Base-by-base conservation (phyloP, 164 flowering plant genomes). In the Nelumbo lutea region DNA sequence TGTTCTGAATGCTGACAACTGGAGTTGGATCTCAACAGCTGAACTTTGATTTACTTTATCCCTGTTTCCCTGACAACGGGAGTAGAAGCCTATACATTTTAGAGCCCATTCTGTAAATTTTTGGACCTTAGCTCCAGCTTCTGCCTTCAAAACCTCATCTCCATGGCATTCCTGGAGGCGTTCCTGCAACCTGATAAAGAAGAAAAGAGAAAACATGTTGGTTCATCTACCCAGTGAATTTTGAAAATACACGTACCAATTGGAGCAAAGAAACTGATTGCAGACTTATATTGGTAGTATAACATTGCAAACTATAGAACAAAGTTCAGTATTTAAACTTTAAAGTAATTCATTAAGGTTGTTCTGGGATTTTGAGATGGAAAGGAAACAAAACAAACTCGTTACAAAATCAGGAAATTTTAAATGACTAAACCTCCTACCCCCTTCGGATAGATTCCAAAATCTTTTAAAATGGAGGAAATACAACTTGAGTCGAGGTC, bases 41-140 rank as follows among this genome's bases (percentile, higher is more conserved):
- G 96, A 83, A 76, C 83, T 80, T 58, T 82, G 90, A 65, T 69
- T 80, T 55, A 82, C 88, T 70, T 74, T 78, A 73, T 88, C 93
- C 61, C 77, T 76, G 55, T 84, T 81, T 9, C 86, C 92, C 62
- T 88, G 90, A 77, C 87, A 81, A 42, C 94, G 93, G 47, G 98
- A 90, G 74, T 90, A 96, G 73, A 87, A 89, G 44, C 96, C 87
- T 53, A 93, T 93, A 76, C 98, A 93, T 82, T 89, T 93, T 70
- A 93, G 77, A 74, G 98, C 96, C 98, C 96, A 93, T 71, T 93
- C 98, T 65, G 97, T 90, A 56, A 93, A 93, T 77, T 93, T 93
- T 68, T 93, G 98, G 69, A 90, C 96, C 81, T 93, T 93, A 62
- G 90, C 92, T 76, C 93, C 88, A 74, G 96, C 95, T 79, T 93